Base-by-base conservation (phyloP, 441 rosid genomes). In the Adansonia rubrostipa region DNA sequence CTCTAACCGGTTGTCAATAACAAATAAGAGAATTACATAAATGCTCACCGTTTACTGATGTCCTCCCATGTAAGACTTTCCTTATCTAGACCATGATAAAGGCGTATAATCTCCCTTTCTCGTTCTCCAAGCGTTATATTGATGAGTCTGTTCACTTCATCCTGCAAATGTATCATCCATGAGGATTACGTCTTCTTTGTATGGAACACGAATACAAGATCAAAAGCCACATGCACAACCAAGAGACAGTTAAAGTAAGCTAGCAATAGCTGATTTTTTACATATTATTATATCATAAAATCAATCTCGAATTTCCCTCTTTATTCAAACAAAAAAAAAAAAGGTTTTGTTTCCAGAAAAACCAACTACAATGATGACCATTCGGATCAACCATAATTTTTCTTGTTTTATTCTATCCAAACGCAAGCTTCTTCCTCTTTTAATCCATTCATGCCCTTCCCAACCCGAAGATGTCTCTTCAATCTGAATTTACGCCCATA, bases 11-110 rank as follows among this genome's bases (percentile, higher is more conserved):
- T 13, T 73, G 45, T 20, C 68, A 28, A n/a, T 7, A 28, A 44
- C 61, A 33, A 24, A 42, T 24, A 76, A 56, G 56, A 47, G 1
- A 40, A 60, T 4, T 8, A 36, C 6, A 14, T 71, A 69, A 45
- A 9, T 28, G 79, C 89, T 87, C 78, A 94, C 98, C 94, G 90
- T 81, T 93, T 96, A 76, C 99, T 94, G 62, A 96, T 96, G 80
- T 96, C 98, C 86, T 96, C 98, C 97, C 98, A 92, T 33, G 98
- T 92, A 79, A 94, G 97, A 82, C 90, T 83, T 90, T 88, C 92
- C 8, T 86, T 85, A 82, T 88, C 96, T 42, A 93, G 84, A 67
- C 98, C 98, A 60, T 94, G 83, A 85, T 94, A 94, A 71, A 94
- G 93, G 44, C 97, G 90, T 48, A 96, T 86, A 24, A 96, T 96